phyloP scores from a whole-genome alignment of 176 grass and related monocot genomes.

The Zoysia pacifica region DNA sequence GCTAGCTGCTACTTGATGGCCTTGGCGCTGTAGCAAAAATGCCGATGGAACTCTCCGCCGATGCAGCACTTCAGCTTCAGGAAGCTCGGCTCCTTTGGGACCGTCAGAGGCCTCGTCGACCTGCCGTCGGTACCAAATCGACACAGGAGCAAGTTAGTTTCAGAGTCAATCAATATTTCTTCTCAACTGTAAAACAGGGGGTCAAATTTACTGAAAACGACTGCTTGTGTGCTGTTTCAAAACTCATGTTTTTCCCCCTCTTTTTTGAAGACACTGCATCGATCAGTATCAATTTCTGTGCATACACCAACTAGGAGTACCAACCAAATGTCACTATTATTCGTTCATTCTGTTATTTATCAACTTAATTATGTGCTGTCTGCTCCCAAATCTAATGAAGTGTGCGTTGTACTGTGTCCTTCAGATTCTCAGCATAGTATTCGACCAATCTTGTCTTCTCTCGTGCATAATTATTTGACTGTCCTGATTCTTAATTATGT shows the following conservation, averaged over 20 bases:
- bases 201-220: not conserved
- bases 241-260: not conserved
- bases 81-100: slow-evolving; percentile 84
- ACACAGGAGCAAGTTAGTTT: not conserved
- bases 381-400: not conserved
- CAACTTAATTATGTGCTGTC: not conserved
- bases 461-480: not conserved
- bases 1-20: slow-evolving; percentile 44
- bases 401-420: not conserved
- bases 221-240: not conserved
- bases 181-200: not conserved
- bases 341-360: not conserved
- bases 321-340: slow-evolving; percentile 1
- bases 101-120: slow-evolving; percentile 72
- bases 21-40: slow-evolving; percentile 71
- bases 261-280: not conserved
- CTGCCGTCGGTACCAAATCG: slow-evolving; percentile 30
- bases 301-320: not conserved
- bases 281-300: not conserved
- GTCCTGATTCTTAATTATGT: not conserved
- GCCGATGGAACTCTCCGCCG: slow-evolving; percentile 78
- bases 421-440: slow-evolving; percentile 5
- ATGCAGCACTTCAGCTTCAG: slow-evolving; percentile 80
- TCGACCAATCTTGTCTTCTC: not conserved
- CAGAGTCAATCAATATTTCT: not conserved